Evolutionary conservation across 139 green algal species (phyloP).

Genomic region (Eudorina sp.): DNA sequence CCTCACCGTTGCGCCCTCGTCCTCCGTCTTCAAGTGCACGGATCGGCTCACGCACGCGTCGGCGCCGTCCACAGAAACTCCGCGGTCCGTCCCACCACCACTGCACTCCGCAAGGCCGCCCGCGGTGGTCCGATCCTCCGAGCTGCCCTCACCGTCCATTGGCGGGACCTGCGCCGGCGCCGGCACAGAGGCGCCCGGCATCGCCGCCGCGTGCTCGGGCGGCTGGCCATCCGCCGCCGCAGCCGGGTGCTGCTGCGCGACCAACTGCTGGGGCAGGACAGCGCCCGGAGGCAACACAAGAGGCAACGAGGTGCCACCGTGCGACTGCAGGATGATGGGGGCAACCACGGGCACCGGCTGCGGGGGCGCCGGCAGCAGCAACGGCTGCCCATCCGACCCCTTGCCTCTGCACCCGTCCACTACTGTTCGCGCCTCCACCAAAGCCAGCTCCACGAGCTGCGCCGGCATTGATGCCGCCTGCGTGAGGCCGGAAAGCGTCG

Average conservation of each 20-base stretch:
- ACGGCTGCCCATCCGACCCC: not conserved
- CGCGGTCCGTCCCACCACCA: too few species aligned
- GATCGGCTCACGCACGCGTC: too few species aligned
- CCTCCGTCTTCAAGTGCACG: not conserved
- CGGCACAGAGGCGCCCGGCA: not conserved
- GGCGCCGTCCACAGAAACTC: too few species aligned
- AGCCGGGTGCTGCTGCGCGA: not conserved
- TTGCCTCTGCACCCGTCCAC: conserved; percentile 32
- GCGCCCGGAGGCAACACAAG: not conserved
- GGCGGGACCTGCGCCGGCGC: not conserved
- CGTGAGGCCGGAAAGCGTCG: not conserved
- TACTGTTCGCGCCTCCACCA: conserved; percentile 41
- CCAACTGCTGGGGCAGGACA: not conserved
- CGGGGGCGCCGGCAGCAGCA: not conserved
- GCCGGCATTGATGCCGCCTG: not conserved
- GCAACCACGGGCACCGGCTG: conserved; percentile 22
- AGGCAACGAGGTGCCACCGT: not conserved
- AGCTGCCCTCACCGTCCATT: not conserved
- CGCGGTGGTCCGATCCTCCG: not conserved
- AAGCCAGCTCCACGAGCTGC: not conserved
- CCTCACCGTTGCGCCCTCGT: not conserved
- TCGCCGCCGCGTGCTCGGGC: not conserved
- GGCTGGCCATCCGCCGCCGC: not conserved
- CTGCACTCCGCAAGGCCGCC: not conserved
- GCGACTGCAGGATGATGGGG: conserved; percentile 17